Percentiles rank a stretch among this genome's conserved stretches.
phyloP scores from a whole-genome alignment of 345 rosid species.

The Jatropha curcas region DNA sequence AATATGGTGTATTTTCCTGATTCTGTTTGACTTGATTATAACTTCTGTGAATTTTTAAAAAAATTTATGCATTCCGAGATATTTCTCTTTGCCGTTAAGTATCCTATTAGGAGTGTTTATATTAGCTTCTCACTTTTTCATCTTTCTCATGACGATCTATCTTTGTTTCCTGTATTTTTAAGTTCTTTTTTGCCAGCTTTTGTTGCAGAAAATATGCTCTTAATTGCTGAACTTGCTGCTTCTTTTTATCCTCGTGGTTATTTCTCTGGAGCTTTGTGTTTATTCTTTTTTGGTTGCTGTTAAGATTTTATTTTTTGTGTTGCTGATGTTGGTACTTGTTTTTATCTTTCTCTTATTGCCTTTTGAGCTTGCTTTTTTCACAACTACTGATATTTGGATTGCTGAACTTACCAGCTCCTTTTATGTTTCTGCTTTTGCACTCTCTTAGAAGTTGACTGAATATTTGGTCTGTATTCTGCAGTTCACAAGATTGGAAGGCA shows the following conservation, averaged over 20 bases:
- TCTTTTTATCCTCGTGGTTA: no score
- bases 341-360: no score
- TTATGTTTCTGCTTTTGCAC: neutral
- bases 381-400: no score
- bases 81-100: neutral
- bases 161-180: neutral
- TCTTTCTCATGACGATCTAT: neutral
- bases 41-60: no score
- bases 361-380: no score
- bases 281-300: no score
- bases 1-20: neutral
- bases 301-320: no score
- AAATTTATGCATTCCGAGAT: no score
- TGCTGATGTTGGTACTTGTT: no score
- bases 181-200: neutral
- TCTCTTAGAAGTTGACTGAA: neutral
- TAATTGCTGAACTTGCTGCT: no score
- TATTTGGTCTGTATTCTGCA: conserved; percentile 6
- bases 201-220: neutral
- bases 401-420: no score
- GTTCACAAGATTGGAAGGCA: conserved; percentile 93
- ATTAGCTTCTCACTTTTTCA: neutral
- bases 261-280: no score
- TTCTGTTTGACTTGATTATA: neutral
- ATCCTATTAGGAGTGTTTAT: neutral